Evolutionary conservation across 345 rosid species (phyloP).

Genomic region (Mallotus nudiflorus): DNA sequence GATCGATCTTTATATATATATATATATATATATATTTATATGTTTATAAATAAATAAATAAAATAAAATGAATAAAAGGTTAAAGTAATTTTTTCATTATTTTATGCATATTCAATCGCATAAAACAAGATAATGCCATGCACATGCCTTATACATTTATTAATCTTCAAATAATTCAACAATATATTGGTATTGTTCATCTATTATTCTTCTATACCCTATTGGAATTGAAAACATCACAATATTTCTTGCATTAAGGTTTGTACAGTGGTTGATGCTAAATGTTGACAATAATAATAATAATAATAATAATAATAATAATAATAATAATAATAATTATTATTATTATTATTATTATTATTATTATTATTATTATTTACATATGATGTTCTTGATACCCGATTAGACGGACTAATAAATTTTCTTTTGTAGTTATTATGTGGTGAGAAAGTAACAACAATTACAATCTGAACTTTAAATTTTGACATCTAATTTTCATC

Average conservation of each 20-base stretch:
- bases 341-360: not conserved
- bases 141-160: slow-evolving; percentile 31
- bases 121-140: slow-evolving; percentile 36
- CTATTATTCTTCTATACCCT: not conserved
- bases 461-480: no score
- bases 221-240: not conserved
- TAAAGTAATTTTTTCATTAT: not conserved
- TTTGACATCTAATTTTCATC: no score
- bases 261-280: slow-evolving; percentile 1
- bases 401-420: no score
- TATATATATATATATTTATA: no score
- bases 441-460: no score
- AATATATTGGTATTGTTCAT: not conserved
- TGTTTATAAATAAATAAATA: no score
- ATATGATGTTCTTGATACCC: no score
- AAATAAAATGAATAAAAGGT: not conserved
- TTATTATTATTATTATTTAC: not conserved
- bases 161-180: not conserved
- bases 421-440: no score
- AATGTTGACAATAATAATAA: no score
- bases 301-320: no score
- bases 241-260: slow-evolving; percentile 8
- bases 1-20: slow-evolving; percentile 13
- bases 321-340: no score
- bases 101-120: slow-evolving; percentile 21